Evolutionary conservation across 2,329 filamentous ascomycete species (phyloP), one percentile per base, ranked within the genome.

Genomic region (Fusarium begoniae): DNA sequence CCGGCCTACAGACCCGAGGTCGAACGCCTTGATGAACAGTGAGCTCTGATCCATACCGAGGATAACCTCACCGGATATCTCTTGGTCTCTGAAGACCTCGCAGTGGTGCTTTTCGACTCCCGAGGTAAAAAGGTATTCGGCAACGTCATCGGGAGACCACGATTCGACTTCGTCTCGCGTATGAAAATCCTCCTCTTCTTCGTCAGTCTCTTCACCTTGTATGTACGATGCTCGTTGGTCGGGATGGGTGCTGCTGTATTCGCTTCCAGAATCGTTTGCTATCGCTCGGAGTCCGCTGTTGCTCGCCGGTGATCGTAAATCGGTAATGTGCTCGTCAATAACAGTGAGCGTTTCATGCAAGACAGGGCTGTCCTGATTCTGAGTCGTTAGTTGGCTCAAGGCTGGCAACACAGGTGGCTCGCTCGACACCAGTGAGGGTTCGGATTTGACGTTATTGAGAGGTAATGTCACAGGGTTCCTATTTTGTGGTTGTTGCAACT

Each of bases 241-340:
- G 44, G 93, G 80, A 63, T 94, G 91, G 69, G 90, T 93, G 83
- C 95, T 93, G 83, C 95, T 97, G 82, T 98, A 98, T 81, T 97
- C 94, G 83, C 94, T 98, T 56, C 92, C 93, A 5, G 95, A 97
- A 81, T 97, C 94, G 72, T 91, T 94, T 48, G 87, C 83, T 58
- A 84, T 83, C 63, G 87, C 78, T 74, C 89, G 85, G 72, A 91
- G 77, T 40, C 81, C 82, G 32, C 89, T 88, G 69, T 85, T 88
- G 69, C 83, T 86, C 10, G 86, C 84, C 12, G 88, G 84, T 24
- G 88, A 88, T 70, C 89, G 86, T 73, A 98, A 89, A 81, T 98
- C 93, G 47, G 94, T 98, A 77, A 98, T 98, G 80, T 98, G 96
- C 83, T 98, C 96, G 81, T 98, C 93, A 78, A 98, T 98, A 66